Evolutionary conservation across 768 basidiomycete genomes (phyloP).

Genomic region (Boletus sp.): DNA sequence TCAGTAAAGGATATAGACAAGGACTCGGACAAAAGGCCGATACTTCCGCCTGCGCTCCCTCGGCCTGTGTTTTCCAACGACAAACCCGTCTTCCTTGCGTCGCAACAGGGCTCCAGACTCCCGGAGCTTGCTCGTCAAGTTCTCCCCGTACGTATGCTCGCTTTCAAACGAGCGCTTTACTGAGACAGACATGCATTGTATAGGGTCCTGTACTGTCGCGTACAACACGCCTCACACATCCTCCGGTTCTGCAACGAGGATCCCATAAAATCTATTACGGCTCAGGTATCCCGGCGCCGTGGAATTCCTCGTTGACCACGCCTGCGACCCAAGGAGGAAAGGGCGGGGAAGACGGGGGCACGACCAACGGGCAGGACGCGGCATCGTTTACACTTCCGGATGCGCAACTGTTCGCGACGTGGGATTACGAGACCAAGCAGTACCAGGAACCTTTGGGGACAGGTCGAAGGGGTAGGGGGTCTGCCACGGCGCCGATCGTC

Average conservation of each 20-base stretch:
- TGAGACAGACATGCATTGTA: slow-evolving; percentile 3
- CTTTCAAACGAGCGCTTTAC: background rate
- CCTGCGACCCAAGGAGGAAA: slow-evolving; percentile 22
- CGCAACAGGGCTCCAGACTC: slow-evolving; percentile 61
- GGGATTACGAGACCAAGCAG: slow-evolving; percentile 47
- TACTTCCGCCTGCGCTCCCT: slow-evolving; percentile 37
- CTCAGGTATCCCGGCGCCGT: slow-evolving; percentile 40
- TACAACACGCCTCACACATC: slow-evolving; percentile 63
- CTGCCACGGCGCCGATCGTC: slow-evolving; percentile 15
- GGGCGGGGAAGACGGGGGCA: slow-evolving; percentile 20
- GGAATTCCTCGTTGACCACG: slow-evolving; percentile 37
- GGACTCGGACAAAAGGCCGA: slow-evolving; percentile 45
- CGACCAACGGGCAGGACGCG: slow-evolving; percentile 24
- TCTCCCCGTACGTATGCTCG: slow-evolving; percentile 54
- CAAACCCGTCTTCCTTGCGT: slow-evolving; percentile 61
- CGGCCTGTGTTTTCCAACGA: slow-evolving; percentile 43
- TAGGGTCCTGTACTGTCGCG: slow-evolving; percentile 58
- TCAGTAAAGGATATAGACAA: slow-evolving; percentile 48
- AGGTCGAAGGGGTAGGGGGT: slow-evolving; percentile 28
- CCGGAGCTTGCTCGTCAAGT: slow-evolving; percentile 66
- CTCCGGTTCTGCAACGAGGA: slow-evolving; percentile 56
- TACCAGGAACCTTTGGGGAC: slow-evolving; percentile 37
- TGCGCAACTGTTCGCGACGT: slow-evolving; percentile 50
- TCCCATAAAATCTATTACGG: slow-evolving; percentile 43
- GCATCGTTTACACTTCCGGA: slow-evolving; percentile 40